Conservation (phyloP, 306 rosid species). For the Erythrophleum fordii region DNA sequence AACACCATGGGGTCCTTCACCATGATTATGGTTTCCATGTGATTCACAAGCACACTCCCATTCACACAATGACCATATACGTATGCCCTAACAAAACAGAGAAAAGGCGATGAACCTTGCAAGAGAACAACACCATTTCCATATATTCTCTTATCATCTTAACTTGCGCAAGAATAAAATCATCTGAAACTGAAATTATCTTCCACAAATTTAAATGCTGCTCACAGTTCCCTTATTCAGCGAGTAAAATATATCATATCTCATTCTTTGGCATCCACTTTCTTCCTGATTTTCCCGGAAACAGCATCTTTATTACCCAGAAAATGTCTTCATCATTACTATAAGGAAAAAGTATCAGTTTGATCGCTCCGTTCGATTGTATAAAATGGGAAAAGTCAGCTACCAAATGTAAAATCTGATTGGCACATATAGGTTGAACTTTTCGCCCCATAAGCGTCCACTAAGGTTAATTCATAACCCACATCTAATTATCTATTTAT, state of each 20-base stretch:
- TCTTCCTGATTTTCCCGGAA: constrained; percentile 31
- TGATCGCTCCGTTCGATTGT: neutral
- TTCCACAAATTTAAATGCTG: neutral
- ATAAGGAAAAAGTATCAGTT: too few relatives aligned
- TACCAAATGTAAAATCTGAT: constrained; percentile 9
- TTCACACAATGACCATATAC: neutral
- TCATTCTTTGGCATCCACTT: constrained; percentile 29
- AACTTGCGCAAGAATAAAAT: too few relatives aligned
- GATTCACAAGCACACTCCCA: too few relatives aligned
- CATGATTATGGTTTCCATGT: neutral
- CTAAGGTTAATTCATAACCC: constrained; percentile 28
- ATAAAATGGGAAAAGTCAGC: constrained; percentile 30
- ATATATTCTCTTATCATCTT: too few relatives aligned
- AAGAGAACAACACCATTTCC: too few relatives aligned
- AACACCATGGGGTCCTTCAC: neutral
- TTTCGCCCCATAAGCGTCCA: constrained; percentile 37
- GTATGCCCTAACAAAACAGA: too few relatives aligned
- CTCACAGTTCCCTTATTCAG: too few relatives aligned
- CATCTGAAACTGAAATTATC: neutral
- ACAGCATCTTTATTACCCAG: constrained; percentile 25
- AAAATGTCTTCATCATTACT: constrained; percentile 42
- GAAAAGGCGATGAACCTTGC: too few relatives aligned
- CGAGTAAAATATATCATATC: neutral
- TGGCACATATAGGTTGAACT: constrained; percentile 12
- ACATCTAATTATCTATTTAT: neutral